Conservation (phyloP, 768 basidiomycete species). For the Hydnomerulius pinastri region DNA sequence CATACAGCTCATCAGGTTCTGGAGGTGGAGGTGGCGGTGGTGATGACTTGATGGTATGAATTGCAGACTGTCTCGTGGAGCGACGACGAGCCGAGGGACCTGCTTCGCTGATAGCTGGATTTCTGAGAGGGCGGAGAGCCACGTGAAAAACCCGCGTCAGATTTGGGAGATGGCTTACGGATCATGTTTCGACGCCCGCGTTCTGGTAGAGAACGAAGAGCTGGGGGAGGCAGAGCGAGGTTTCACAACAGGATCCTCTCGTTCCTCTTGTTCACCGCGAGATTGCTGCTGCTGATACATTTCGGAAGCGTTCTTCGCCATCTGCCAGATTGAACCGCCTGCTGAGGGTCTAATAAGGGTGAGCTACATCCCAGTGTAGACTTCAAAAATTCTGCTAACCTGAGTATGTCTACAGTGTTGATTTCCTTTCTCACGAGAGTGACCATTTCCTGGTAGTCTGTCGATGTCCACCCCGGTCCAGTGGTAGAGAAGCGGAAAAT, state of each 20-base stretch:
- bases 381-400: constrained; percentile 15
- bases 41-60: constrained; percentile 15
- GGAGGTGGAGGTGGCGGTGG: constrained; percentile 31
- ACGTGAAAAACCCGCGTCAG: neutral
- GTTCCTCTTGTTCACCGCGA: too few species aligned
- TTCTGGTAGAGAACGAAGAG: constrained; percentile 19
- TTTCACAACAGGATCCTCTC: neutral
- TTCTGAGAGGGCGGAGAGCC: constrained; percentile 9
- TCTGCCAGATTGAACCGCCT: constrained; percentile 20
- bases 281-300: constrained; percentile 18
- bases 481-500: constrained; percentile 25
- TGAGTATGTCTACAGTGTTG: constrained; percentile 1
- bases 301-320: neutral
- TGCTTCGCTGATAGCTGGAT: constrained; percentile 8
- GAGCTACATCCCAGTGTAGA: neutral
- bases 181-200: constrained; percentile 8
- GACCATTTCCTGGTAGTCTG: constrained; percentile 25
- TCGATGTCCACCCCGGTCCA: constrained; percentile 15
- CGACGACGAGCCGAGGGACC: constrained; percentile 26
- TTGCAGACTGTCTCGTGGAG: constrained; percentile 37
- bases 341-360: constrained; percentile 14
- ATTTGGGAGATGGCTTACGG: constrained; percentile 15
- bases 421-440: constrained; percentile 10
- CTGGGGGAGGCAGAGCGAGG: constrained; percentile 17
- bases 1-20: constrained; percentile 70